These are phyloP conservation scores for Barbarea vulgaris DNA, from an alignment of 345 rosid species.

Conservation along the genomic window DNA sequence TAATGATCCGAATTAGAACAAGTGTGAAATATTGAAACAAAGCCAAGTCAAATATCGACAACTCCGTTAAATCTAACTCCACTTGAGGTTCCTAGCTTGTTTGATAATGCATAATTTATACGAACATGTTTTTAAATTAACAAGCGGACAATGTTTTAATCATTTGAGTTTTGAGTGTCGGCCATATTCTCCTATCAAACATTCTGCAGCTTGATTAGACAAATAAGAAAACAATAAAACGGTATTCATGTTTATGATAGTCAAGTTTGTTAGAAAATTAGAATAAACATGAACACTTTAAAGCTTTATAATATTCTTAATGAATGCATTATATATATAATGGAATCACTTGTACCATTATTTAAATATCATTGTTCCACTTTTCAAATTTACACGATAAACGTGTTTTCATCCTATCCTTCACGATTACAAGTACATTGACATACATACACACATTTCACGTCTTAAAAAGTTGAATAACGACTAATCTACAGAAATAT, in stretches of 20 bases:
- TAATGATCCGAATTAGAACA: background rate
- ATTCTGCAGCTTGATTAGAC: background rate
- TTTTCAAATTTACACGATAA: background rate
- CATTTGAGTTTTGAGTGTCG: constrained; percentile 25
- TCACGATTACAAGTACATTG: background rate
- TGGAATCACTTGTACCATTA: too few species aligned
- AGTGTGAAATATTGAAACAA: constrained; percentile 30
- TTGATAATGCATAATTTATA: constrained; percentile 21
- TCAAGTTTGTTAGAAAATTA: background rate
- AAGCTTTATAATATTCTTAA: background rate
- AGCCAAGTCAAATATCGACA: constrained; percentile 31
- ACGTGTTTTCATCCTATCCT: background rate
- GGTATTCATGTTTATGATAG: background rate
- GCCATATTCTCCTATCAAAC: constrained; percentile 37
- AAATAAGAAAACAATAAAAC: background rate
- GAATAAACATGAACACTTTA: background rate
- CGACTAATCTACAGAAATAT: background rate
- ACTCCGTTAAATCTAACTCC: constrained; percentile 20
- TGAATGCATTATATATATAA: background rate
- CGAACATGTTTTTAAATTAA: background rate
- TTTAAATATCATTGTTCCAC: background rate
- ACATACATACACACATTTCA: background rate
- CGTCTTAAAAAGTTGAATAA: constrained; percentile 16
- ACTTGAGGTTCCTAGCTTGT: constrained; percentile 17
- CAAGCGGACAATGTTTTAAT: constrained; percentile 29